Base-by-base conservation (phyloP, 2,329 filamentous ascomycete species). In the Paecilomyces sp. region DNA sequence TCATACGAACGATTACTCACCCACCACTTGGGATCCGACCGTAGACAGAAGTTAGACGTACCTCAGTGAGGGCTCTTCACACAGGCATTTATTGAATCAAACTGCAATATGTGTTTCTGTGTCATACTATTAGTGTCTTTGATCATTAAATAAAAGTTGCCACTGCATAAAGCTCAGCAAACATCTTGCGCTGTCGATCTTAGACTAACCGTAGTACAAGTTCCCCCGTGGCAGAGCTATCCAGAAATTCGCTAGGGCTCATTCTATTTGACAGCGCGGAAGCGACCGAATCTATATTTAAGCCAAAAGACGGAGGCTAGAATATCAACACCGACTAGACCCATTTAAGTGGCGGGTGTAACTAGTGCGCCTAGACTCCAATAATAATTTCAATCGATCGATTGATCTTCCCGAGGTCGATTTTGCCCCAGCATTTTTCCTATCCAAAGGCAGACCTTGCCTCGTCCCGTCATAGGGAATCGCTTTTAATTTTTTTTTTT, bases 1-100 rank as follows among this genome's bases (percentile, higher is more conserved):
- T 61, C 74, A 83, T 54, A 85, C 81, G 2, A 76, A 78, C 30
- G 76, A 79, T 50, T 86, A 87, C 70, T 53, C 51, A 11, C 51
- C 51, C 3, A 30, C 28, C 1, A 25, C 18, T n/a, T 53, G 51
- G 51, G 51, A 53, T 25, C 51, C 51, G 8, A 53, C 51, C 22
- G n/a, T 53, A 7, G 51, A 53, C 51, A 30, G 22, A 28, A 53
- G 51, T 24, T 53, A 47, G 41, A 47, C 9, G 9, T 47, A 9
- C 6, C 3, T 4, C 9, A 18, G 41, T 18, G 41, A 18, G n/a
- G 2, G 18, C 18, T 8, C 18, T 18, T 47, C 7, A 47, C 15
- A 8, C 6, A 2, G 2, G 7, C n/a, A 18, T 47, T 3, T n/a
- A 18, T 18, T 2, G 41, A 8, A 47, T 47, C n/a, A 8, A 47